Evolutionary conservation across 495 filamentous ascomycete genomes (phyloP), one percentile per base, ranked within the genome.

Genomic region (Ramalina peruviana): DNA sequence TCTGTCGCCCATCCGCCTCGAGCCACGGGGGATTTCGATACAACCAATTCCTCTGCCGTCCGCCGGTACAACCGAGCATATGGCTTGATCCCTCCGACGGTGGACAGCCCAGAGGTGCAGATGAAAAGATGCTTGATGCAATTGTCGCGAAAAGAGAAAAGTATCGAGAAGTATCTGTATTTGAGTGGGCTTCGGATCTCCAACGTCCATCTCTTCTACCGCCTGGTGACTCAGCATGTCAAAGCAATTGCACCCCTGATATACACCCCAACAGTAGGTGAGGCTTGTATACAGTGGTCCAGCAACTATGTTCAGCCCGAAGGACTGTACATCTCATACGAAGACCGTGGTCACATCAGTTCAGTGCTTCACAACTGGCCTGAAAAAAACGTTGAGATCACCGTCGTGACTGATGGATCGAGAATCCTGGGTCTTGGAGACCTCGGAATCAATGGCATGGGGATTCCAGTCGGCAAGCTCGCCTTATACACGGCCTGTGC

Each of bases 261-360:
- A 59, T 98, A 98, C 69, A 98, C 92, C 16, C 92, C 92, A 5
- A 92, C 88, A 55, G 93, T 98, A 57, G 92, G 92, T 55, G 90
- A 98, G 62, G 92, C 93, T 27, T 98, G 92, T 69, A 68, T 94
- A 57, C 79, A 89, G 63, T 98, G 93, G 80, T 94, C 87, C 30
- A 86, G 93, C 55, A 82, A 97, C 57, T 98, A 92, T 74, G 93
- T 88, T 33, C 85, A 87, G 52, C 88, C 92, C 13, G 92, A 98
- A 72, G 92, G 82, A 20, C 73, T 95, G 62, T 95, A 95, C 71
- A 81, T 95, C 50, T 94, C 88, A 44, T 93, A 83, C 70, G 80
- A 86, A 65, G 88, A 95, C 69, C 77, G 81, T 16, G 86, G 86
- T 51, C 85, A 88, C 49, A 80, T 95, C 51, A 73, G 75, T 46